Evolutionary conservation across 371 early-diverging fungal species (phyloP).

Genomic region (Haplosporangium sp.): DNA sequence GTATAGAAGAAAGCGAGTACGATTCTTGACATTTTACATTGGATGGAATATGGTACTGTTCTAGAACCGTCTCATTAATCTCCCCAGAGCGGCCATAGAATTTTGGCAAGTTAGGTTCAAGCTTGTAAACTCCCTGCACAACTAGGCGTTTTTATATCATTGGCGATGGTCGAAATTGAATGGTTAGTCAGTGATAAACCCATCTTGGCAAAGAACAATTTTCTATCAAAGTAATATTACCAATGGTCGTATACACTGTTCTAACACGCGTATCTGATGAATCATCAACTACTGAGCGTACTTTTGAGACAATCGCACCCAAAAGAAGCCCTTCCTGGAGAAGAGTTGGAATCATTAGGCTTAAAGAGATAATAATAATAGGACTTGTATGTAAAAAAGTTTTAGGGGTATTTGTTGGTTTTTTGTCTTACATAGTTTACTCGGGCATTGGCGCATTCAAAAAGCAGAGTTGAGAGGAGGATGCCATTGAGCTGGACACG

Average conservation of each 20-base stretch:
- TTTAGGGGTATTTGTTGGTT: too few species aligned
- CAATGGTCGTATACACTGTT: constrained; percentile 41
- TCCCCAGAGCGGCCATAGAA: constrained; percentile 48
- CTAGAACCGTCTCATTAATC: constrained; percentile 26
- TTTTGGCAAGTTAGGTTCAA: constrained; percentile 46
- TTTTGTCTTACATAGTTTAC: constrained; percentile 33
- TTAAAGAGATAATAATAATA: background rate
- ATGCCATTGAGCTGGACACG: constrained; percentile 50
- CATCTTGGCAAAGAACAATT: background rate
- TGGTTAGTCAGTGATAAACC: background rate
- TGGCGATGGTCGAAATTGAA: background rate
- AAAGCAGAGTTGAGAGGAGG: constrained; percentile 48
- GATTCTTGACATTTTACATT: constrained; percentile 21
- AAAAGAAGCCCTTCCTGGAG: constrained; percentile 48
- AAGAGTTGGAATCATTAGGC: background rate
- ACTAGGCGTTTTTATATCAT: constrained; percentile 12
- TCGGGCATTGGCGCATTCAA: constrained; percentile 53
- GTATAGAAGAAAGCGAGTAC: background rate
- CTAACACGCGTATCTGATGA: constrained; percentile 45
- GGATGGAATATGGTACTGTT: constrained; percentile 42
- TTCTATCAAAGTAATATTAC: constrained; percentile 9
- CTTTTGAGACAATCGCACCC: constrained; percentile 36
- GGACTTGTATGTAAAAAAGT: too few species aligned
- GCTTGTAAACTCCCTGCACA: constrained; percentile 49
- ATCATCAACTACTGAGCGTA: constrained; percentile 42